These are phyloP conservation scores for Nicotiana undulata DNA, from an alignment of 257 asterid genomes.

Conservation along the genomic window DNA sequence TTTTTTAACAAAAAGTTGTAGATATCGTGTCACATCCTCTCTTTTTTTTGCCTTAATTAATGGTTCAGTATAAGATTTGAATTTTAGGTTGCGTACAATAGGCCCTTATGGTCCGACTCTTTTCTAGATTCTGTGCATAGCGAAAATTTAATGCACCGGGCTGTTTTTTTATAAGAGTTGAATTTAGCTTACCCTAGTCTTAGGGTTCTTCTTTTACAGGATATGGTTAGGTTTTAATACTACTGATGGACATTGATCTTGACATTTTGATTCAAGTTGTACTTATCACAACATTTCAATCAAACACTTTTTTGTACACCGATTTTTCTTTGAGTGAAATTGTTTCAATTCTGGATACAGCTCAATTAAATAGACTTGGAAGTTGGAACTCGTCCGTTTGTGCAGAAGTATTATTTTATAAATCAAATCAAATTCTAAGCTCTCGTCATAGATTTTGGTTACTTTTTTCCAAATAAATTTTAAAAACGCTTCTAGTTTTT, in stretches of 20 bases:
- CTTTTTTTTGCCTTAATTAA: not conserved
- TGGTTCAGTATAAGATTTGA: not conserved
- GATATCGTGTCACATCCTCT: not conserved
- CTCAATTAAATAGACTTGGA: not conserved
- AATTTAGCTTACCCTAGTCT: constrained; percentile 29
- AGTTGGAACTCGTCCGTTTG: not conserved
- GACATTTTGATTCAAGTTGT: not conserved
- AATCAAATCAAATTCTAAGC: no score
- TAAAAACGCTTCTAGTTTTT: no score
- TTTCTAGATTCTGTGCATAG: no score
- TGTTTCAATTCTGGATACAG: not conserved
- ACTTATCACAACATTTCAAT: not conserved
- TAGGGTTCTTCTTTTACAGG: constrained; percentile 16
- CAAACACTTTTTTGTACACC: not conserved
- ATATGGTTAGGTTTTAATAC: not conserved
- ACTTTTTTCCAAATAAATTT: no score
- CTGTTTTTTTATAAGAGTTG: not conserved
- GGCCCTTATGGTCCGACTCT: no score
- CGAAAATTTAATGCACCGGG: no score
- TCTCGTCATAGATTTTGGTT: no score
- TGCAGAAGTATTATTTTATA: not conserved
- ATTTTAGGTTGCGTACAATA: no score
- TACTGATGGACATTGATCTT: not conserved
- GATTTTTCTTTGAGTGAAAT: not conserved
- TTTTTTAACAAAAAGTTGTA: not conserved